Evolutionary conservation across 305 asterid genomes (phyloP).

Genomic region (Lippia alba): DNA sequence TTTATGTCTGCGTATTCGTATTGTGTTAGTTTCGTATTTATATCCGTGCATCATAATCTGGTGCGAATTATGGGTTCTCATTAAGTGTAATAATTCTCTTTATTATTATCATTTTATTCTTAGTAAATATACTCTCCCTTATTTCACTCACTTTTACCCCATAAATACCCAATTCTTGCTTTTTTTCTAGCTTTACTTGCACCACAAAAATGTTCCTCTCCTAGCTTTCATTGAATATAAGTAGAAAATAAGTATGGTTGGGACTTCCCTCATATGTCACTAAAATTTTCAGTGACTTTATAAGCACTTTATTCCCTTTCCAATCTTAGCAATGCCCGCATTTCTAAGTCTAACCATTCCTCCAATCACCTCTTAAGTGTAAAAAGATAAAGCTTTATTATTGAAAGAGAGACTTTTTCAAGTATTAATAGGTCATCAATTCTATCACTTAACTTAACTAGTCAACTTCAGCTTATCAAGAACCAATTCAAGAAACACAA

Average conservation of each 20-base stretch:
- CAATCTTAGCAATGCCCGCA: conserved; percentile 31
- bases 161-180: not conserved
- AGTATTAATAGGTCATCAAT: conserved; percentile 1
- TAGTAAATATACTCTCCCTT: no score
- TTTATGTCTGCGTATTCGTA: no score
- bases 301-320: conserved; percentile 30
- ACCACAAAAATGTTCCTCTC: conserved; percentile 31
- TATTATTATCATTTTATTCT: no score
- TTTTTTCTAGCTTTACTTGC: conserved; percentile 35
- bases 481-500: no score
- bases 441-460: no score
- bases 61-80: no score
- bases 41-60: no score
- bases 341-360: conserved; percentile 26
- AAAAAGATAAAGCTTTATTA: not conserved
- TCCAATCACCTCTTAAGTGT: conserved; percentile 27
- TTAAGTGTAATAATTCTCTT: no score
- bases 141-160: no score
- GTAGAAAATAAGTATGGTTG: conserved; percentile 31
- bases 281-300: conserved; percentile 34
- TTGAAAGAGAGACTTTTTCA: conserved; percentile 16
- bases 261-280: conserved; percentile 30
- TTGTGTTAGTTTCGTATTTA: no score
- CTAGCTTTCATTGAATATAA: conserved; percentile 27
- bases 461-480: not conserved